Percentiles rank a stretch among this genome's conserved stretches.
phyloP scores from a whole-genome alignment of 73 alveolate species.

The Stentor coeruleus region DNA sequence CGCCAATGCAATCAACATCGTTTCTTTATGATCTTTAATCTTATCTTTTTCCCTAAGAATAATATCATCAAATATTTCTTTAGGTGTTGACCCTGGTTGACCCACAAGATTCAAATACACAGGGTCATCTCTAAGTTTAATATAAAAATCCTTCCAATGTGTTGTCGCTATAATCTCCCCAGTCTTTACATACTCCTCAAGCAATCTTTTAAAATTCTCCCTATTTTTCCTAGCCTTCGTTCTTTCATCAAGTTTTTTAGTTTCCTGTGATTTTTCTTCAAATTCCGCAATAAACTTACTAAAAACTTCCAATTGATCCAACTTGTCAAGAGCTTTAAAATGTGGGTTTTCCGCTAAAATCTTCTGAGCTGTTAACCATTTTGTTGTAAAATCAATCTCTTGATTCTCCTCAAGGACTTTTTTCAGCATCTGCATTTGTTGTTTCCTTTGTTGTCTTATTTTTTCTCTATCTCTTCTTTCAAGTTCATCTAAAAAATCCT shows the following conservation, averaged over 20 bases:
- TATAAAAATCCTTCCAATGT: constrained; percentile 63
- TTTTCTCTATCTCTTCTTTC: constrained; percentile 76
- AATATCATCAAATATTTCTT: constrained; percentile 66
- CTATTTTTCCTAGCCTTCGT: constrained; percentile 63
- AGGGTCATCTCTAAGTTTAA: constrained; percentile 52
- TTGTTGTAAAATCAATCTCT: constrained; percentile 42
- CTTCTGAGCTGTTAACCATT: constrained; percentile 55
- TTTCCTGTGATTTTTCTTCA: constrained; percentile 51
- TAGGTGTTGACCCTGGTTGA: constrained; percentile 76
- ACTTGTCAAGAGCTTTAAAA: constrained; percentile 60
- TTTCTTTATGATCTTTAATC: constrained; percentile 57
- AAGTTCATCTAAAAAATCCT: constrained; percentile 75
- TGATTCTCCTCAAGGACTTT: constrained; percentile 46
- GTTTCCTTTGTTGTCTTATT: constrained; percentile 62
- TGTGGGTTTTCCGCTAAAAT: constrained; percentile 50
- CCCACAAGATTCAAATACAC: constrained; percentile 63
- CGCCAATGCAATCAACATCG: constrained; percentile 52
- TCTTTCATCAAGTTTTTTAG: constrained; percentile 60
- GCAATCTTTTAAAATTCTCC: constrained; percentile 69
- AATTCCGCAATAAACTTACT: constrained; percentile 63
- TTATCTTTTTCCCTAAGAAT: constrained; percentile 56
- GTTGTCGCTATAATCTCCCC: constrained; percentile 56
- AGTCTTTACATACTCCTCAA: constrained; percentile 54
- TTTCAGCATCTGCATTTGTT: constrained; percentile 48
- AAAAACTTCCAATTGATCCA: constrained; percentile 69